Conservation (phyloP, 371 early-diverging fungal genomes). For the Choanephora cucurbitarum region DNA sequence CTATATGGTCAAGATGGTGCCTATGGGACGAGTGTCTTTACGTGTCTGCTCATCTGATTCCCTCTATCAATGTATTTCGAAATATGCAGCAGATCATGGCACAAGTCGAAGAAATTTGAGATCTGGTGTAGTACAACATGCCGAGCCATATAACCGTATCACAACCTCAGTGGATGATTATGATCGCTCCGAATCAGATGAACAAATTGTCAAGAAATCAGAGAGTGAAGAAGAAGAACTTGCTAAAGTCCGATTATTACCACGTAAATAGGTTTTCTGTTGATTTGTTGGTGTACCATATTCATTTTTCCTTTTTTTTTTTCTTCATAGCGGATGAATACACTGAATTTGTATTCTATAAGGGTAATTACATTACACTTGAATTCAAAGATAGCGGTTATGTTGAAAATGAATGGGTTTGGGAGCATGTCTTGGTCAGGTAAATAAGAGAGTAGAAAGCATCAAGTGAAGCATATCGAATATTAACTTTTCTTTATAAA, state of each 20-base stretch:
- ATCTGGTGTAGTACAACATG: conserved; percentile 17
- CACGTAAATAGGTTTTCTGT: conserved; percentile 26
- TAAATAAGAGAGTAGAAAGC: neutral
- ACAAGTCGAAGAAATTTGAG: conserved; percentile 13
- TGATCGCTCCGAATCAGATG: conserved; percentile 8
- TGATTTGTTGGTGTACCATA: neutral
- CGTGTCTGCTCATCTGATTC: conserved; percentile 16
- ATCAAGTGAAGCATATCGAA: no score
- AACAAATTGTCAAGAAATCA: neutral
- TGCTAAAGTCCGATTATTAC: conserved; percentile 29
- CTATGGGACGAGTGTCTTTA: conserved; percentile 8
- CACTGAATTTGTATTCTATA: conserved; percentile 19
- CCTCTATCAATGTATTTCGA: conserved; percentile 24
- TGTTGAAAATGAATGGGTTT: neutral
- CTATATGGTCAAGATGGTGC: conserved; percentile 7
- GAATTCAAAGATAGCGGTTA: conserved; percentile 10
- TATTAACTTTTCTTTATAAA: no score
- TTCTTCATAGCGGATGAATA: conserved; percentile 8
- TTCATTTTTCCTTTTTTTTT: conserved; percentile 17
- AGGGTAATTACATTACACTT: conserved; percentile 22
- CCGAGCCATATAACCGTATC: conserved; percentile 8
- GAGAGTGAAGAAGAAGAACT: neutral
- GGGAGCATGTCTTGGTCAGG: conserved; percentile 11
- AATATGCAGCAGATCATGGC: conserved; percentile 9
- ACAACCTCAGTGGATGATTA: conserved; percentile 26